Base-by-base conservation (phyloP, 2,329 filamentous ascomycete species). In the Arthrocladium fulminans region DNA sequence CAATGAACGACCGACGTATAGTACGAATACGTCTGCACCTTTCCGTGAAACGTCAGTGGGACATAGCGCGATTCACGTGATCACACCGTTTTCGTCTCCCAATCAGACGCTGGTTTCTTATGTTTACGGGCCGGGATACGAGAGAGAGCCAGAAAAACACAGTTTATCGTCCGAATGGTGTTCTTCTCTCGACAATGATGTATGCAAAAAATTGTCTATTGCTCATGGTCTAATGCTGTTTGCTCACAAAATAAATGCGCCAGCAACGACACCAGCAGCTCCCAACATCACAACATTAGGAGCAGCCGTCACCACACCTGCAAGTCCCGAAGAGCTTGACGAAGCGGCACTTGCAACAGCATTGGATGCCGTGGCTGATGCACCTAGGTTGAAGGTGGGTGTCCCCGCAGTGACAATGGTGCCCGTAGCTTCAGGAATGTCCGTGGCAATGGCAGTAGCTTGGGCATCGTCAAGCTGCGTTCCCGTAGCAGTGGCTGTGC, bases 371-470 rank as follows among this genome's bases (percentile, higher is more conserved):
- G 49, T 46, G 19, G 44, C 30, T 8, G 37, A 48, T n/a, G 35
- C 30, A 1, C 46, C 49, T 12, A 55, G 45, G 34, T 47, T 53
- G 47, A 55, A 55, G 9, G 53, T 55, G 10, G 51, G 51, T 29
- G 53, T 50, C 1, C 53, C 53, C 13, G 49, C 39, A 10, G 51
- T 35, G n/a, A 53, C 44, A 12, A 38, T 48, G 7, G 45, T 48
- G 17, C 51, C 49, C 30, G 42, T 44, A 24, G 43, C 46, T n/a
- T 25, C 38, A 17, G 46, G 42, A 25, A 54, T 32, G 9, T n/a
- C 47, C 22, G 51, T 42, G 7, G 39, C 22, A 22, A 7, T 48
- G 10, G 39, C 39, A 9, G 47, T 41, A 13, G 32, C 25, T 9
- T 24, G 29, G 6, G 42, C 30, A 4, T 23, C 38, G n/a, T 35